phyloP scores from a whole-genome alignment of 1,284 basidiomycete species.

The Cryptococcus maquisensis region DNA sequence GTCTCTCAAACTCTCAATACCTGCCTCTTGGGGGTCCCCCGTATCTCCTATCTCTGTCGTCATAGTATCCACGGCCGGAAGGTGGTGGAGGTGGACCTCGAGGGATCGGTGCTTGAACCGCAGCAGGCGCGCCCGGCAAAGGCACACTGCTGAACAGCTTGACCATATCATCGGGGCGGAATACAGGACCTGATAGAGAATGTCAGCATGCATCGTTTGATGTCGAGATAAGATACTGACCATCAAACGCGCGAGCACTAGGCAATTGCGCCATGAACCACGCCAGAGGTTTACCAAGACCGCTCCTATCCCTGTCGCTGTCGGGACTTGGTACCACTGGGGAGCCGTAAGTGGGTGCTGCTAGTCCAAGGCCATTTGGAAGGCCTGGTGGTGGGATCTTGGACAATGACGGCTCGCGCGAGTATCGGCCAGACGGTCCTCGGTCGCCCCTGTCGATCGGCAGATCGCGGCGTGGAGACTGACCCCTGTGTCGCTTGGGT shows the following conservation, averaged over 20 bases:
- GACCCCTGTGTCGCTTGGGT: constrained; percentile 13
- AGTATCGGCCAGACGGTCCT: background rate
- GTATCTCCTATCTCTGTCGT: background rate
- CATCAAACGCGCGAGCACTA: constrained; percentile 67
- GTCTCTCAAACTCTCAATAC: background rate
- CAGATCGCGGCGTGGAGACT: constrained; percentile 9
- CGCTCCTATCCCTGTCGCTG: constrained; percentile 50
- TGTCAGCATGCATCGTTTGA: background rate
- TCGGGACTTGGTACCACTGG: background rate
- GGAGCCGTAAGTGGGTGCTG: background rate
- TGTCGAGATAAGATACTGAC: constrained; percentile 52
- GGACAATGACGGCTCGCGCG: background rate
- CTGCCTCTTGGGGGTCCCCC: background rate
- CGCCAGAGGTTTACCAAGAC: constrained; percentile 64
- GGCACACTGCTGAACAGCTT: constrained; percentile 52
- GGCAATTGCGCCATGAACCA: constrained; percentile 81
- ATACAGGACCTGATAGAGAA: constrained; percentile 63
- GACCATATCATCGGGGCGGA: constrained; percentile 80
- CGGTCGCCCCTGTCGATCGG: constrained; percentile 3
- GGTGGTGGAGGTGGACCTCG: background rate
- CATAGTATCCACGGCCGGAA: background rate
- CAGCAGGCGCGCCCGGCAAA: background rate
- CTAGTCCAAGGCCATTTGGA: background rate
- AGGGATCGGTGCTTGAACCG: background rate
- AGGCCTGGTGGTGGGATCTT: background rate